Percentiles rank a stretch among this genome's conserved stretches.
Conservation (phyloP, 257 asterid species). For the Nicotiana noctiflora region DNA sequence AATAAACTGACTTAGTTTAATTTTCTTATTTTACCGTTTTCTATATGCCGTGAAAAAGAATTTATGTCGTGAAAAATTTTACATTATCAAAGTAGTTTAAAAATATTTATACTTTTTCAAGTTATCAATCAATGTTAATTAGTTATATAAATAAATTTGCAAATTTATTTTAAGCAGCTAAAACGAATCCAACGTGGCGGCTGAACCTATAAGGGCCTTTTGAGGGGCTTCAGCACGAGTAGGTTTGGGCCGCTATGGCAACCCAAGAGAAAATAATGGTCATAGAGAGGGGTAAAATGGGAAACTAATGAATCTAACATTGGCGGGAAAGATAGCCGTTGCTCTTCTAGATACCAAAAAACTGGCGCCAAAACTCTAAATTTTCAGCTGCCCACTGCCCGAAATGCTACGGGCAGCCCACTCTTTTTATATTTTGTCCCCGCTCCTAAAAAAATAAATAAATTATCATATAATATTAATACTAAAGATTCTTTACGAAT, state of each 20-base stretch:
- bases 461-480: constrained; percentile 2
- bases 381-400: constrained; percentile 36
- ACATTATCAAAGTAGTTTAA: not conserved
- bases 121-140: too few relatives aligned
- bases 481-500: constrained; percentile 1
- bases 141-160: too few relatives aligned
- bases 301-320: not conserved
- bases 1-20: not conserved
- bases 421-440: not conserved
- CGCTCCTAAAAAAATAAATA: not conserved
- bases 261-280: not conserved
- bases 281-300: not conserved
- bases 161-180: not conserved
- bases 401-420: constrained; percentile 38
- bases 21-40: not conserved
- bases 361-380: constrained; percentile 49
- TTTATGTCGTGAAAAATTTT: not conserved
- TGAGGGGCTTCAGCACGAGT: not conserved
- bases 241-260: not conserved
- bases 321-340: constrained; percentile 39
- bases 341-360: constrained; percentile 28
- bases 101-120: too few relatives aligned
- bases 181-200: not conserved
- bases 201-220: not conserved
- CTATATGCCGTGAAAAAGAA: not conserved